Conservation (phyloP, 1,284 basidiomycete genomes). For the Cryptococcus amylolentus region DNA sequence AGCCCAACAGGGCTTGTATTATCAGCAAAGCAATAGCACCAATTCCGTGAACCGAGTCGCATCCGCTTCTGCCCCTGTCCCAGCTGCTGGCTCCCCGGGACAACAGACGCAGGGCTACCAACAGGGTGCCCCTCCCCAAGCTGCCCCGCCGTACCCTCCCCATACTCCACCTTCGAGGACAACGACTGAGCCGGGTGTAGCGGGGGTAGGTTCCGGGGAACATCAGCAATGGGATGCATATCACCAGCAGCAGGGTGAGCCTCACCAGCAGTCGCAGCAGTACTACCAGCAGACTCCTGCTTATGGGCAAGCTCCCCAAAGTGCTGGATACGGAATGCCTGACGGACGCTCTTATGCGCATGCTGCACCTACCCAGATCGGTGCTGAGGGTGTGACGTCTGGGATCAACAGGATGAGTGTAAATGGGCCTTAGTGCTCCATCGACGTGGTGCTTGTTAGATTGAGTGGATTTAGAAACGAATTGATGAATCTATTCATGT, state of each 20-base stretch:
- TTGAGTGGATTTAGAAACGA: neutral
- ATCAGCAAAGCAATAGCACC: conserved; percentile 21
- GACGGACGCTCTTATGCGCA: neutral
- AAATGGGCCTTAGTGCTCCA: conserved; percentile 7
- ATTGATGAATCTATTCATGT: neutral
- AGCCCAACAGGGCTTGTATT: conserved; percentile 22
- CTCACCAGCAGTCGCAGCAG: conserved; percentile 11
- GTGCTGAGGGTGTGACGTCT: conserved; percentile 27
- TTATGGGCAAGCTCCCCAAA: neutral
- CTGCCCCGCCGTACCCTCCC: conserved; percentile 27
- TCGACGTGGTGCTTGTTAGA: neutral
- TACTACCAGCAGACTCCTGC: conserved; percentile 2
- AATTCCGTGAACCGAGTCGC: conserved; percentile 1
- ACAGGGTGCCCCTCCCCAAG: conserved; percentile 14
- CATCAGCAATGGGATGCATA: conserved; percentile 46
- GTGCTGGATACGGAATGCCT: conserved; percentile 3
- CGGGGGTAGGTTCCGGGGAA: conserved; percentile 35
- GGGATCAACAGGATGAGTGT: conserved; percentile 40
- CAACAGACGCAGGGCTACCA: conserved; percentile 1
- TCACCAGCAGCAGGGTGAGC: conserved; percentile 32
- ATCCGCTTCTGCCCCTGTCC: conserved; percentile 18
- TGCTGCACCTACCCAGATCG: neutral
- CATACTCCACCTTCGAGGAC: conserved; percentile 15
- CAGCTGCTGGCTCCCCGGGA: conserved; percentile 3
- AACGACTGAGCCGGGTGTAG: conserved; percentile 33